Percentiles rank a stretch among this genome's conserved stretches.
Conservation (phyloP, 768 basidiomycete genomes). For the Dentipellis fragilis region DNA sequence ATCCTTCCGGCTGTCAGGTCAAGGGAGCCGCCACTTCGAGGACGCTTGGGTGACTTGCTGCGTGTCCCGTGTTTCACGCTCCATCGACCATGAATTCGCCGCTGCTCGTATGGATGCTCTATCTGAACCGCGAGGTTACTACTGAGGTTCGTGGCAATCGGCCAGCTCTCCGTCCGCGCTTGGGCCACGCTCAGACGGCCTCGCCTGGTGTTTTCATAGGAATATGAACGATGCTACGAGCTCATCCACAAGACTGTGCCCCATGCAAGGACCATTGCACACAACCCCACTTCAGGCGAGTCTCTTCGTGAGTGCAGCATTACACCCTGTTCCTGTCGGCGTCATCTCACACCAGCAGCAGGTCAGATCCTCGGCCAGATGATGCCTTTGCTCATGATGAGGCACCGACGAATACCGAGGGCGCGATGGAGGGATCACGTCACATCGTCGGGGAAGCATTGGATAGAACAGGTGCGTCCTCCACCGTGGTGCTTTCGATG, state of each 20-base stretch:
- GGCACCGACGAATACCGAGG: constrained; percentile 69
- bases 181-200: background rate
- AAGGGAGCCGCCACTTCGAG: too few species aligned
- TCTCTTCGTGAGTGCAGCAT: constrained; percentile 47
- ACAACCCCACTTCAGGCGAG: constrained; percentile 49
- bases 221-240: constrained; percentile 60
- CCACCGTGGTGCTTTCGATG: background rate
- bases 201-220: constrained; percentile 31
- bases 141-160: constrained; percentile 32
- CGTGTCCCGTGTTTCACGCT: too few species aligned
- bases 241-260: constrained; percentile 53
- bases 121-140: constrained; percentile 64
- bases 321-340: background rate
- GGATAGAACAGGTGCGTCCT: constrained; percentile 64
- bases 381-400: constrained; percentile 78
- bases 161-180: background rate
- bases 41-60: too few species aligned
- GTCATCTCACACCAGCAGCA: constrained; percentile 20
- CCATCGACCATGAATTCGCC: constrained; percentile 39
- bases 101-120: constrained; percentile 74
- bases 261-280: constrained; percentile 36
- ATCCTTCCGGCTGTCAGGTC: too few species aligned
- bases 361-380: constrained; percentile 66
- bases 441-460: constrained; percentile 59
- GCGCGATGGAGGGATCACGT: constrained; percentile 61